Evolutionary conservation across 345 rosid species (phyloP).

Genomic region (Hypericum androsaemum): DNA sequence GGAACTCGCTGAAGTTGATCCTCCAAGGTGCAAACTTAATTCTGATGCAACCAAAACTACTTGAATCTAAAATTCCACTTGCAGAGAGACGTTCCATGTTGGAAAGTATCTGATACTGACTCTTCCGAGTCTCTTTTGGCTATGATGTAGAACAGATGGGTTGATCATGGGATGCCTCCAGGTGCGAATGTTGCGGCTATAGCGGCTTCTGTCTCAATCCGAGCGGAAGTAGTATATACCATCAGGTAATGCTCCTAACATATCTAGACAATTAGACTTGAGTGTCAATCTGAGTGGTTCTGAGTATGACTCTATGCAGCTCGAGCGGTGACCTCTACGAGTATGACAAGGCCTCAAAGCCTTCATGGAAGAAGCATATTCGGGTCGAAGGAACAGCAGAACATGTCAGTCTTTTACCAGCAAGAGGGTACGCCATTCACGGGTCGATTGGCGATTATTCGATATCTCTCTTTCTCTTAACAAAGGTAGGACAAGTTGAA

Average conservation of each 20-base stretch:
- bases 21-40: conserved; percentile 37
- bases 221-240: conserved; percentile 41
- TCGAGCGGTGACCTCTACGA: conserved; percentile 60
- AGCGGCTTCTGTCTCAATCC: conserved; percentile 37
- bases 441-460: conserved; percentile 41
- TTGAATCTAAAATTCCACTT: conserved; percentile 9
- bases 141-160: conserved; percentile 46
- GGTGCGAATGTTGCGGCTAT: conserved; percentile 56
- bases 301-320: conserved; percentile 29
- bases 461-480: conserved; percentile 47
- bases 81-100: too few relatives aligned
- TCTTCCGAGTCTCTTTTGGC: conserved; percentile 17
- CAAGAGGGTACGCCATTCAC: conserved; percentile 32
- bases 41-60: neutral
- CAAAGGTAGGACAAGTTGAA: conserved; percentile 34
- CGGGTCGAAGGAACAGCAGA: conserved; percentile 28
- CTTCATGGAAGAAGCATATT: conserved; percentile 72
- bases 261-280: too few relatives aligned
- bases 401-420: conserved; percentile 30
- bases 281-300: neutral
- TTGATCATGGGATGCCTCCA: conserved; percentile 52
- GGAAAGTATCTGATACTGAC: conserved; percentile 21
- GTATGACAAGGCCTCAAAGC: conserved; percentile 44
- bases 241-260: conserved; percentile 33
- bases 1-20: conserved; percentile 43